A percentile compares a stretch with the other conserved stretches of the same genome.
Conservation (phyloP, 1,284 basidiomycete genomes). For the Cystobasidiaceae sp. region DNA sequence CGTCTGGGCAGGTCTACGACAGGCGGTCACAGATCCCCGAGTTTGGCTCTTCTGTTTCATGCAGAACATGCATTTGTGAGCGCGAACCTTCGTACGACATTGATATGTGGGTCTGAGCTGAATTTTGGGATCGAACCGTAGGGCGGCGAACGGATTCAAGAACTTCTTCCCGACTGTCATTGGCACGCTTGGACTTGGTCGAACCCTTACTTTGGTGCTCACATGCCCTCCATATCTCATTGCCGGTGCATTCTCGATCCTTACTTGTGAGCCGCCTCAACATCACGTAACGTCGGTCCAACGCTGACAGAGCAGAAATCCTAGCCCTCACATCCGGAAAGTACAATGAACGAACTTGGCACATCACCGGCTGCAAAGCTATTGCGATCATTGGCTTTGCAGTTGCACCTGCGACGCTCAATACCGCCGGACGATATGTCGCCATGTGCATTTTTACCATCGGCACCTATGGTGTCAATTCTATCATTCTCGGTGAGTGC, state of each 20-base stretch:
- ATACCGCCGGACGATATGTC: neutral
- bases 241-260: neutral
- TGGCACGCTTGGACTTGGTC: neutral
- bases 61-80: slow-evolving; percentile 40
- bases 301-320: too few relatives aligned
- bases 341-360: slow-evolving; percentile 8
- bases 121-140: too few relatives aligned
- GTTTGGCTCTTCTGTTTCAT: slow-evolving; percentile 42
- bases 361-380: slow-evolving; percentile 1
- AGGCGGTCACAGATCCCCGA: slow-evolving; percentile 40
- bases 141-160: slow-evolving; percentile 42
- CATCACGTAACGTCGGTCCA: too few relatives aligned
- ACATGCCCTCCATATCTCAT: slow-evolving; percentile 10
- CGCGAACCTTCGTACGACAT: too few relatives aligned
- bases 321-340: neutral
- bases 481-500: slow-evolving; percentile 40
- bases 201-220: slow-evolving; percentile 1
- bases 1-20: slow-evolving; percentile 40
- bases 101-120: too few relatives aligned
- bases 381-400: neutral
- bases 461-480: slow-evolving; percentile 43
- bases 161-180: slow-evolving; percentile 38
- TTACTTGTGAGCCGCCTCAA: neutral
- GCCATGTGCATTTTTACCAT: slow-evolving; percentile 39
- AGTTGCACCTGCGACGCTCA: slow-evolving; percentile 1